Conservation (phyloP, 192 early-diverging fungal species). For the Coemansia sp. region DNA sequence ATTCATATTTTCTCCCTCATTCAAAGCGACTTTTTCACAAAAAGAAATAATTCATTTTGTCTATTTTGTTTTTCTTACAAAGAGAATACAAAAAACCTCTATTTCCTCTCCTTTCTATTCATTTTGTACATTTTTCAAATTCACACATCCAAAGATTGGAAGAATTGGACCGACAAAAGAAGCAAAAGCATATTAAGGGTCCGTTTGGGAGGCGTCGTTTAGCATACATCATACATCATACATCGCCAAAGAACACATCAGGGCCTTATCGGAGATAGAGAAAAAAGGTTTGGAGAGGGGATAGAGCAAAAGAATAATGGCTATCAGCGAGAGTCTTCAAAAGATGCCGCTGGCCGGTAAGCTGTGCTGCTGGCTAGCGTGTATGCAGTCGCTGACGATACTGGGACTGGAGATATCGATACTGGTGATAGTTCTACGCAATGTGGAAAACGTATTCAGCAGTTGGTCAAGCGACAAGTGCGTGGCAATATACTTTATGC, state of each 20-base stretch:
- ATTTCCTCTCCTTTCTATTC: background rate
- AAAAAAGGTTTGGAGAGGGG: too few relatives aligned
- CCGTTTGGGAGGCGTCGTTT: too few relatives aligned
- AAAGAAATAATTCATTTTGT: background rate
- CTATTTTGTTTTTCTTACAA: background rate
- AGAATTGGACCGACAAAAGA: background rate
- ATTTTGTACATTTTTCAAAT: conserved; percentile 6
- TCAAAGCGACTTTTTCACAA: background rate
- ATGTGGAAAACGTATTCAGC: conserved; percentile 50
- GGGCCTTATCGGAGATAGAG: too few relatives aligned
- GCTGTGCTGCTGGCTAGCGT: conserved; percentile 43
- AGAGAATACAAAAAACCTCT: background rate
- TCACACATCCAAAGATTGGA: background rate
- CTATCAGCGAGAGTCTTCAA: conserved; percentile 52
- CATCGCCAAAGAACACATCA: background rate
- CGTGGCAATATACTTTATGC: conserved; percentile 55
- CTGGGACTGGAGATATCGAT: conserved; percentile 44
- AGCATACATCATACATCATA: background rate
- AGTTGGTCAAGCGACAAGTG: conserved; percentile 55
- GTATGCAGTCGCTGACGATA: conserved; percentile 30
- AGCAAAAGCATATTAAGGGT: too few relatives aligned
- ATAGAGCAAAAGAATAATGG: conserved; percentile 22
- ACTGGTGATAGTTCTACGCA: conserved; percentile 40
- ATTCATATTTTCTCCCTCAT: background rate
- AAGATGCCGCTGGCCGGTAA: conserved; percentile 51